Conservation (phyloP, 257 asterid species). For the Euphrasia confusa region DNA sequence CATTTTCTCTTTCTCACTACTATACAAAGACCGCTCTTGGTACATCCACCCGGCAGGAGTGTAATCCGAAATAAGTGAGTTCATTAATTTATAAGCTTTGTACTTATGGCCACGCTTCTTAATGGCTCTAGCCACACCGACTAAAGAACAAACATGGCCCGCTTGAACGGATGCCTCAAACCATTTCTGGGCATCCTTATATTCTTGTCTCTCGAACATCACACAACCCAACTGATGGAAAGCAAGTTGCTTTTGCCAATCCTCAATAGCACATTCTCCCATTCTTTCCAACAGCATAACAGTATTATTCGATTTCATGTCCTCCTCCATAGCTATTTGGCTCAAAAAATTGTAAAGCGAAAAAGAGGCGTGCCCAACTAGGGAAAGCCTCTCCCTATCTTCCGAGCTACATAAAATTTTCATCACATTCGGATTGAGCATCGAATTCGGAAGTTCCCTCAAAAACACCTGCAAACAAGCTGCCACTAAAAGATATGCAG, state of each 20-base stretch:
- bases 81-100: conserved; percentile 72
- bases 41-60: conserved; percentile 91
- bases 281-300: conserved; percentile 82
- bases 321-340: conserved; percentile 79
- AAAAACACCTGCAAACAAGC: conserved; percentile 90
- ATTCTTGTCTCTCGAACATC: conserved; percentile 86
- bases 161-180: conserved; percentile 62
- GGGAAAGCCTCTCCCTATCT: conserved; percentile 51
- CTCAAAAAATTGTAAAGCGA: conserved; percentile 69
- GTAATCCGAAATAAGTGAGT: conserved; percentile 65
- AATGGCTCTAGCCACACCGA: conserved; percentile 73
- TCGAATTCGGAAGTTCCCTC: conserved; percentile 73
- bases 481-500: conserved; percentile 77
- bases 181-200: conserved; percentile 71
- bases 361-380: conserved; percentile 79
- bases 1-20: conserved; percentile 59
- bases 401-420: conserved; percentile 64
- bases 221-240: conserved; percentile 91
- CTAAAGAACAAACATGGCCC: conserved; percentile 80
- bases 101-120: conserved; percentile 85
- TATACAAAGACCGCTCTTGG: conserved; percentile 83
- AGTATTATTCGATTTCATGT: conserved; percentile 66
- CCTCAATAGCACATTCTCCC: conserved; percentile 73
- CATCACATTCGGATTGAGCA: conserved; percentile 55
- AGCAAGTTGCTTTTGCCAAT: conserved; percentile 80